phyloP scores from a whole-genome alignment of 1,284 basidiomycete genomes.

The Coniferiporia sulphurascens region DNA sequence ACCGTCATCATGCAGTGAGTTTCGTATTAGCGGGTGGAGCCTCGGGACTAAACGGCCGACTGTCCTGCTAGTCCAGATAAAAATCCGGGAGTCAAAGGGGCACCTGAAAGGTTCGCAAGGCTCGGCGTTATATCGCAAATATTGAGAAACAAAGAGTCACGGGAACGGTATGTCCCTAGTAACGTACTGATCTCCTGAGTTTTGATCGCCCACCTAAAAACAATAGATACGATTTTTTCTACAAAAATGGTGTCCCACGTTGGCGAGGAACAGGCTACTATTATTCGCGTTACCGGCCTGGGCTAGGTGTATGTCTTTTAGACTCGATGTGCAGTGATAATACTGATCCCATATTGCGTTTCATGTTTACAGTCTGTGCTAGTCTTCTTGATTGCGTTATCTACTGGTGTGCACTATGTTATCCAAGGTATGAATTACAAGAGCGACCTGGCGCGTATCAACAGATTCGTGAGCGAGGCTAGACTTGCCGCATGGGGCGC shows the following conservation, averaged over 20 bases:
- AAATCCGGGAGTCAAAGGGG: slow-evolving; percentile 76
- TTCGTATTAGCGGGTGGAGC: neutral
- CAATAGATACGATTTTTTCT: slow-evolving; percentile 81
- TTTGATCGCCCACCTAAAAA: neutral
- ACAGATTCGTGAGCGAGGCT: slow-evolving; percentile 60
- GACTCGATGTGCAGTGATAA: neutral
- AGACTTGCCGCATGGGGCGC: slow-evolving; percentile 71
- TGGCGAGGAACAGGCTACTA: slow-evolving; percentile 90
- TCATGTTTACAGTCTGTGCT: slow-evolving; percentile 56
- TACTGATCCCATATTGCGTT: neutral
- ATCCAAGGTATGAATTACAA: slow-evolving; percentile 75
- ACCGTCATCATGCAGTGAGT: slow-evolving; percentile 83
- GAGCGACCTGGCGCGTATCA: slow-evolving; percentile 66
- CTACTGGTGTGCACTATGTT: slow-evolving; percentile 74
- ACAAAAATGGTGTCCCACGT: slow-evolving; percentile 85
- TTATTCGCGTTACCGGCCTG: slow-evolving; percentile 89
- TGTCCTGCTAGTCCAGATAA: slow-evolving; percentile 77
- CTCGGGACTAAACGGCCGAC: neutral
- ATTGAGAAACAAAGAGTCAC: slow-evolving; percentile 67
- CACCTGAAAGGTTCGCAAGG: slow-evolving; percentile 83
- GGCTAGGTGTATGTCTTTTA: slow-evolving; percentile 57
- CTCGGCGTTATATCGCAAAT: slow-evolving; percentile 84
- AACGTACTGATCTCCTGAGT: neutral
- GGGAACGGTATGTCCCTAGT: slow-evolving; percentile 59
- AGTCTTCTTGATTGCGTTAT: slow-evolving; percentile 68